A percentile compares a stretch with the other conserved stretches of the same genome.
These are phyloP conservation scores for Eucalyptus tenuipes DNA, from an alignment of 345 rosid species.

Conservation along the genomic window DNA sequence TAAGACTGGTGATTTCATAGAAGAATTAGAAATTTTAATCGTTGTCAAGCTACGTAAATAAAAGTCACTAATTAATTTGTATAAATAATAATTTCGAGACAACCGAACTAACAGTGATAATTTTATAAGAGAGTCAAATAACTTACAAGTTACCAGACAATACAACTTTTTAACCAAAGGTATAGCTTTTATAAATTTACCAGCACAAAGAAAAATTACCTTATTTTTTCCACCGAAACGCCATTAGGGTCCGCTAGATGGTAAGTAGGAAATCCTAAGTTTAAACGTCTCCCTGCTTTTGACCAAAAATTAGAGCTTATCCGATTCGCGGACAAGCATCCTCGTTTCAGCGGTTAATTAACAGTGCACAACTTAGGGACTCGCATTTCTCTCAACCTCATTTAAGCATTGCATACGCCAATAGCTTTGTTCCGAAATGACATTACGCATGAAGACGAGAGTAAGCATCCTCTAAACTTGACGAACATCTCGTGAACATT, in stretches of 20 bases:
- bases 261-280: background rate
- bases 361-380: background rate
- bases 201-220: background rate
- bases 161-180: background rate
- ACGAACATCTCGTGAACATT: background rate
- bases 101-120: background rate
- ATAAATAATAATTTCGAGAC: background rate
- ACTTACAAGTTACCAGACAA: background rate
- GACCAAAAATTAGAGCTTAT: background rate
- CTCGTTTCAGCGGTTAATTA: background rate
- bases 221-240: background rate
- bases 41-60: background rate
- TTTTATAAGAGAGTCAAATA: background rate
- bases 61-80: background rate
- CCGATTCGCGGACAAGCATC: background rate
- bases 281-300: background rate
- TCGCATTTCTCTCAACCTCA: background rate
- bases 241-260: background rate
- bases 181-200: background rate
- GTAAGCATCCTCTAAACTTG: background rate
- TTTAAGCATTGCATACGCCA: background rate
- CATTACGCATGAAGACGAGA: background rate
- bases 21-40: accelerated
- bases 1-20: background rate
- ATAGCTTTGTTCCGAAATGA: background rate